Evolutionary conservation across 495 filamentous ascomycete genomes (phyloP).

Genomic region (Xylaria longipes): DNA sequence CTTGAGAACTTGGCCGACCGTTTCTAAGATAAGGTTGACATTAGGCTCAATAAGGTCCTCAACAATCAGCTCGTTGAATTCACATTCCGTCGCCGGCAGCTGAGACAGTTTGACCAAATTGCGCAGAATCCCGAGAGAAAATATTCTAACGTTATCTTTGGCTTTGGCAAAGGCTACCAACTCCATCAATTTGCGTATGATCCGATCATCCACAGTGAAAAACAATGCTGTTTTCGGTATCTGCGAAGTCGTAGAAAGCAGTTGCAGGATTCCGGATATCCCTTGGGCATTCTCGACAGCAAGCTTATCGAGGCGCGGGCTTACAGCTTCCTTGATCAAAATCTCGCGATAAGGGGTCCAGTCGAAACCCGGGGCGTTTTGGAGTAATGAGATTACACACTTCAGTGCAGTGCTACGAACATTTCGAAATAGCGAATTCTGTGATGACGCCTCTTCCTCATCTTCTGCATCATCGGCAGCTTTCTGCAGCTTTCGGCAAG

Average conservation of each 20-base stretch:
- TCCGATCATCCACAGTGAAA: slow-evolving; percentile 65
- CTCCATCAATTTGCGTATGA: slow-evolving; percentile 73
- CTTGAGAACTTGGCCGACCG: slow-evolving; percentile 68
- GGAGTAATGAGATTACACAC: slow-evolving; percentile 78
- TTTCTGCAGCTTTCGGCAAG: slow-evolving; percentile 64
- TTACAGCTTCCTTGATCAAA: slow-evolving; percentile 76
- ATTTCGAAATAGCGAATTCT: slow-evolving; percentile 67
- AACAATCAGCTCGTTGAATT: slow-evolving; percentile 66
- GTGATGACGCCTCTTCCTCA: slow-evolving; percentile 51
- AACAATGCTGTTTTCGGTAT: slow-evolving; percentile 70
- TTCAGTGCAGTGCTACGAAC: slow-evolving; percentile 78
- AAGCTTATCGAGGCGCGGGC: slow-evolving; percentile 78
- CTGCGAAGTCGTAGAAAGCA: slow-evolving; percentile 81
- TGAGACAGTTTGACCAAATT: slow-evolving; percentile 64
- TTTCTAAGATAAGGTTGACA: slow-evolving; percentile 69
- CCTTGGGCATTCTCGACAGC: slow-evolving; percentile 87
- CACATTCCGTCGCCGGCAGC: slow-evolving; percentile 56
- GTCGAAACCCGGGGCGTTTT: slow-evolving; percentile 65
- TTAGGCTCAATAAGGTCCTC: slow-evolving; percentile 71
- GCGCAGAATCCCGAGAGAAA: slow-evolving; percentile 75
- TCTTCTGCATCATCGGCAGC: slow-evolving; percentile 52
- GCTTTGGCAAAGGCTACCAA: slow-evolving; percentile 74
- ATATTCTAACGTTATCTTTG: slow-evolving; percentile 88
- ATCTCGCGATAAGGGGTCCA: slow-evolving; percentile 73
- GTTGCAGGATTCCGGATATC: slow-evolving; percentile 78